Evolutionary conservation across 129 eudicot genomes (phyloP).

Genomic region (Pseudognaphalium luteoalbum): DNA sequence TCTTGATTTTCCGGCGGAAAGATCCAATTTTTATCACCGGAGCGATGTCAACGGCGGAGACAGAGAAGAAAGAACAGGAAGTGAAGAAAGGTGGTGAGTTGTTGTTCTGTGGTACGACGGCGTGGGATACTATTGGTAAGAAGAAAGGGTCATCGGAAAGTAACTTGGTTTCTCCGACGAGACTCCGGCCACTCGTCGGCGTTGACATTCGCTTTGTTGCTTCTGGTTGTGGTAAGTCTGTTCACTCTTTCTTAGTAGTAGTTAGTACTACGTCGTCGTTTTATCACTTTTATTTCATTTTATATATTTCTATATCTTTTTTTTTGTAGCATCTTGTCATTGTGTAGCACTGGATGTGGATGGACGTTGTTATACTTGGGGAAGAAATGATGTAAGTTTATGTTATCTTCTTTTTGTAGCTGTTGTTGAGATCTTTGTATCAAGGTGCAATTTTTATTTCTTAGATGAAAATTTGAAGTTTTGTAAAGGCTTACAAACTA

Average conservation of each 20-base stretch:
- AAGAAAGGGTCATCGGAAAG: conserved; percentile 50
- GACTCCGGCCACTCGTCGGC: conserved; percentile 86
- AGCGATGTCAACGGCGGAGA: conserved; percentile 57
- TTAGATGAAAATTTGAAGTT: background rate
- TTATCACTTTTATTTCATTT: background rate
- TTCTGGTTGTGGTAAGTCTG: conserved; percentile 74
- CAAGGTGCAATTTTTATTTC: background rate
- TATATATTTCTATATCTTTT: background rate
- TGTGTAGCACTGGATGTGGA: conserved; percentile 94
- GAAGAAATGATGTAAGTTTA: conserved; percentile 70
- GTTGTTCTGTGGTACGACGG: conserved; percentile 76
- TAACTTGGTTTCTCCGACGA: conserved; percentile 71
- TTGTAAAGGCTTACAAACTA: background rate
- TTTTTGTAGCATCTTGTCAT: conserved; percentile 72
- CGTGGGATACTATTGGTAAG: conserved; percentile 76
- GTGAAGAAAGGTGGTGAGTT: conserved; percentile 71
- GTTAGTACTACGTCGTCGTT: background rate
- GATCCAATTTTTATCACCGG: conserved; percentile 28
- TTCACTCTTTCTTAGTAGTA: background rate
- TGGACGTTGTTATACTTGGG: conserved; percentile 98
- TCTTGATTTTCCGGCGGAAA: conserved; percentile 24
- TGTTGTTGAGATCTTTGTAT: background rate
- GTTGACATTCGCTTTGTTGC: conserved; percentile 81
- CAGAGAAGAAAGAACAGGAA: conserved; percentile 45
- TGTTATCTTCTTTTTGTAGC: background rate